phyloP scores from a whole-genome alignment of 2,329 filamentous ascomycete species.

The Rutstroemia sp. region DNA sequence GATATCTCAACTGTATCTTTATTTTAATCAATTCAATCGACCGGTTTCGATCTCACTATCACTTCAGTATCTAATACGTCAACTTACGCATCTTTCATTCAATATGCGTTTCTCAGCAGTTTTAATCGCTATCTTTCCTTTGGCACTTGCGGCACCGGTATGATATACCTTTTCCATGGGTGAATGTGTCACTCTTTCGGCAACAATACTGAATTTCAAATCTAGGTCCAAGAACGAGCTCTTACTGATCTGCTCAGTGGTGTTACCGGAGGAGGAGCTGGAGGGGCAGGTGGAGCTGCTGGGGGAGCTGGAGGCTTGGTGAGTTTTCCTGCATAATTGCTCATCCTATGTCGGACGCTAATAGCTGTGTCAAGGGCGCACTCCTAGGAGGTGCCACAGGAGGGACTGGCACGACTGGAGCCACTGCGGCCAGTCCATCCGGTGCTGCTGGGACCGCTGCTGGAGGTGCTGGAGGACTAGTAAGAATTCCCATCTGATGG shows the following conservation, averaged over 20 bases:
- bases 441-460: too few species aligned
- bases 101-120: slow-evolving; percentile 1
- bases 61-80: neutral
- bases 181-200: too few species aligned
- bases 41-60: neutral
- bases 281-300: neutral
- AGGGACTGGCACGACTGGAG: neutral
- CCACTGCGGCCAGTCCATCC: neutral
- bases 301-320: too few species aligned
- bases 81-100: neutral
- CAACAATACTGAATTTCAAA: too few species aligned
- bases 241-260: neutral
- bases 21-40: neutral
- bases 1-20: too few species aligned
- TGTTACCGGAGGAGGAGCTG: neutral
- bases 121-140: neutral
- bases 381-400: neutral
- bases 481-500: too few species aligned
- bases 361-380: too few species aligned
- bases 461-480: neutral
- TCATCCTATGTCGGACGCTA: too few species aligned
- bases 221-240: neutral
- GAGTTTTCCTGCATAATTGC: too few species aligned
- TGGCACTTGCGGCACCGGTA: neutral
- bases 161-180: neutral